These are phyloP conservation scores for Fraxinus quadrangulata DNA, from an alignment of 257 asterid species.

Conservation along the genomic window DNA sequence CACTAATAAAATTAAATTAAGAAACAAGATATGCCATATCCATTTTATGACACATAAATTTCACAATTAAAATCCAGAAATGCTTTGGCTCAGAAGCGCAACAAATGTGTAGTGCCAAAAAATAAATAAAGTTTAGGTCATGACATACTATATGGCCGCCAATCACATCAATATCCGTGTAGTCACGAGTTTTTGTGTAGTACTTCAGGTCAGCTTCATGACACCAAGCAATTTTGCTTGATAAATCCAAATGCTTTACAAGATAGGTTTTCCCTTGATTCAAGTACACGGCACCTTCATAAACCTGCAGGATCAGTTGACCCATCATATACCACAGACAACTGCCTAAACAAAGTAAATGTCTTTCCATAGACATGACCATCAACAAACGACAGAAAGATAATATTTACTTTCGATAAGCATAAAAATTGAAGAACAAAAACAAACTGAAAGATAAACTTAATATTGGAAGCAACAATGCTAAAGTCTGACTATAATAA, in stretches of 20 bases:
- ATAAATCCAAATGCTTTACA: conserved; percentile 75
- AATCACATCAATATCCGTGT: conserved; percentile 74
- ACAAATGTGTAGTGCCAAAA: conserved; percentile 22
- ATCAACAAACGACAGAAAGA: conserved; percentile 21
- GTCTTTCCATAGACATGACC: conserved; percentile 9
- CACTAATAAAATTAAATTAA: not conserved
- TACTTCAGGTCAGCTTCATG: conserved; percentile 79
- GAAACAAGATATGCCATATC: not conserved
- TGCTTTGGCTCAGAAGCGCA: not conserved
- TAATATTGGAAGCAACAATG: conserved; percentile 9
- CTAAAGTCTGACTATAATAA: conserved; percentile 7
- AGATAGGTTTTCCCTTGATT: conserved; percentile 91
- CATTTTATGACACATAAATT: not conserved
- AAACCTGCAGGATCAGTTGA: conserved; percentile 57
- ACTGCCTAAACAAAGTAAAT: conserved; percentile 16
- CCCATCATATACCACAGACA: conserved; percentile 24
- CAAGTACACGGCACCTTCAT: conserved; percentile 96
- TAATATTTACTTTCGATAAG: conserved; percentile 23
- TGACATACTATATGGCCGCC: conserved; percentile 73
- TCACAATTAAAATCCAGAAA: not conserved
- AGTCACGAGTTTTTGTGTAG: conserved; percentile 88
- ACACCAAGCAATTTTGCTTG: conserved; percentile 90
- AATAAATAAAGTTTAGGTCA: conserved; percentile 7
- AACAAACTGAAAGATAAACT: not conserved
- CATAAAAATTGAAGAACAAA: not conserved